Conservation (phyloP, 805 yeast genomes). For the Myxozyma melibiosi region DNA sequence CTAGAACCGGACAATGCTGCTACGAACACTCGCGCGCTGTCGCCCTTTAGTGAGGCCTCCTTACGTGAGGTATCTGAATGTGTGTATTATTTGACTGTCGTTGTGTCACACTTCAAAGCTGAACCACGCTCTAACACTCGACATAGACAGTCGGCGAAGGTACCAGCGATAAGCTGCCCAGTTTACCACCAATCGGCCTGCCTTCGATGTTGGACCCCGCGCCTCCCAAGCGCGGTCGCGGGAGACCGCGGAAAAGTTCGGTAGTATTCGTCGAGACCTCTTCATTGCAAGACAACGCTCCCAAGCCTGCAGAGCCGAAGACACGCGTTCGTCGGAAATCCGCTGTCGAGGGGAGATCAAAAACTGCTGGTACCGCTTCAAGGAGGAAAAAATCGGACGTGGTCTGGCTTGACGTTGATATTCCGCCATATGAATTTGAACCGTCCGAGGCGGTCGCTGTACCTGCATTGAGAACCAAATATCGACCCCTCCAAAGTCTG, state of each 20-base stretch:
- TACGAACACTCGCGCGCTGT: background rate
- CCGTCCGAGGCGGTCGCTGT: too few species aligned
- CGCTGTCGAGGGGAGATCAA: too few species aligned
- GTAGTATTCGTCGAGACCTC: too few species aligned
- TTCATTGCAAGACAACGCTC: too few species aligned
- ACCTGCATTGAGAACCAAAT: too few species aligned
- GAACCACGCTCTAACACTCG: background rate
- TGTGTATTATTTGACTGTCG: background rate
- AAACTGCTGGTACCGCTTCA: too few species aligned
- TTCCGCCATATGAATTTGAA: too few species aligned
- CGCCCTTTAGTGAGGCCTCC: background rate
- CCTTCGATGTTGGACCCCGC: background rate
- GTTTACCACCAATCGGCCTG: background rate
- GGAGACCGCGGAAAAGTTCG: background rate
- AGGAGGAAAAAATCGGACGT: too few species aligned
- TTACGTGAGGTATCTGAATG: background rate
- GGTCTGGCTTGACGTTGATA: too few species aligned
- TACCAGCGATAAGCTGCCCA: background rate
- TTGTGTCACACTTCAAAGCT: background rate
- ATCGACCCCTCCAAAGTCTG: too few species aligned
- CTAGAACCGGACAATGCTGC: background rate
- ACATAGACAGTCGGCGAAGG: constrained; percentile 6
- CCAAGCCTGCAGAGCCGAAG: too few species aligned
- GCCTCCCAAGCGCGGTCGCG: background rate
- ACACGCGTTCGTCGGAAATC: too few species aligned